Conservation (phyloP, 306 rosid species). For the Oemleria cerasiformis region DNA sequence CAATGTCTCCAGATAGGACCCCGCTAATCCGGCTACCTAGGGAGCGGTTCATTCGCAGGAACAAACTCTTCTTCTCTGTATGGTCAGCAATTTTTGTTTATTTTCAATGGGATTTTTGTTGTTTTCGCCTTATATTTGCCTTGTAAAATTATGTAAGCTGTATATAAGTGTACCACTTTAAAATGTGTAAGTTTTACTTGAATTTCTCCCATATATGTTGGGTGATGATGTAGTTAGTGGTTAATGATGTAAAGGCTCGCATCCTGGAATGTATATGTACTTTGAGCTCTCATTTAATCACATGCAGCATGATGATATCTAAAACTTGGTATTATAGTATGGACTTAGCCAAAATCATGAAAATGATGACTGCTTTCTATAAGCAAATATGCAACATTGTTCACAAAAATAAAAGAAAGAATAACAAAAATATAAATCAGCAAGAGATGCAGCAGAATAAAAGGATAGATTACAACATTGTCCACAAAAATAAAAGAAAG, state of each 20-base stretch:
- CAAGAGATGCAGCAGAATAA: not conserved
- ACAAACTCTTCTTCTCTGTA: not conserved
- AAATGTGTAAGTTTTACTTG: not conserved
- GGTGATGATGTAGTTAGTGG: not conserved
- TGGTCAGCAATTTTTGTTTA: constrained; percentile 10
- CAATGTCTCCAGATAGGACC: too few relatives aligned
- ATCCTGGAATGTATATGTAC: not conserved
- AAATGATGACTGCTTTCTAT: too few relatives aligned
- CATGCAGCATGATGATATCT: not conserved
- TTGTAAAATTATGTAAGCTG: not conserved
- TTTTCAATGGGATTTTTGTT: not conserved
- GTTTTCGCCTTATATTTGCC: not conserved
- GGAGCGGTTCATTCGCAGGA: too few relatives aligned
- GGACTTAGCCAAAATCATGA: too few relatives aligned
- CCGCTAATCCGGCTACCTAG: too few relatives aligned
- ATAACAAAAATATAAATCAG: too few relatives aligned
- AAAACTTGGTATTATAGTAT: not conserved
- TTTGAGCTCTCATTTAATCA: not conserved
- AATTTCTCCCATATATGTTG: not conserved
- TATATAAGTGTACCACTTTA: not conserved
- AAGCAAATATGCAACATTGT: not conserved
- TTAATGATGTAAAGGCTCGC: not conserved
- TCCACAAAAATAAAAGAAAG: too few relatives aligned
- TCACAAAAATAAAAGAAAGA: not conserved
- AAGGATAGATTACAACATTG: too few relatives aligned